phyloP scores from a whole-genome alignment of 805 yeast genomes.

The Yamadazyma nakazawae region DNA sequence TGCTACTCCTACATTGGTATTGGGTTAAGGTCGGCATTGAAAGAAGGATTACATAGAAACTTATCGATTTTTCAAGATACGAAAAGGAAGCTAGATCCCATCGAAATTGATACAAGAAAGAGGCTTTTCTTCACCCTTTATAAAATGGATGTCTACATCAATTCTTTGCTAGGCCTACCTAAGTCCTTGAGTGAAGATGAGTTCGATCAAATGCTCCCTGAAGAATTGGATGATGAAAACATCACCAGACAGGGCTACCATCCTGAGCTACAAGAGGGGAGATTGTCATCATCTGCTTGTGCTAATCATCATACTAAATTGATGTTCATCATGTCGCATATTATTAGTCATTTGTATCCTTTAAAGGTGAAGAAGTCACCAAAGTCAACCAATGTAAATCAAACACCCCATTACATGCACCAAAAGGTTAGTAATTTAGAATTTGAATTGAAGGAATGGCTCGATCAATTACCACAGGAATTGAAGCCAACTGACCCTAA shows the following conservation, averaged over 20 bases:
- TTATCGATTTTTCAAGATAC: conserved; percentile 45
- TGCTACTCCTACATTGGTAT: conserved; percentile 89
- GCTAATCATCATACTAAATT: conserved; percentile 83
- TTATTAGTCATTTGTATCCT: conserved; percentile 74
- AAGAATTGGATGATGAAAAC: conserved; percentile 82
- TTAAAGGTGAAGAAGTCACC: conserved; percentile 43
- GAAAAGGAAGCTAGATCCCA: conserved; percentile 59
- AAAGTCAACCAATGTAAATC: conserved; percentile 8
- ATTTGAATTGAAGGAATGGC: conserved; percentile 67
- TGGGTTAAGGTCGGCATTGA: conserved; percentile 75
- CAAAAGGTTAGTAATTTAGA: conserved; percentile 60
- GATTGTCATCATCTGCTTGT: conserved; percentile 68
- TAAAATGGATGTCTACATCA: conserved; percentile 87
- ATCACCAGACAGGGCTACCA: conserved; percentile 64
- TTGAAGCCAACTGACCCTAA: conserved; percentile 69
- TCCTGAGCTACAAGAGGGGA: conserved; percentile 44
- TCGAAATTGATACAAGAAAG: conserved; percentile 79
- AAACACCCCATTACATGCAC: conserved; percentile 36
- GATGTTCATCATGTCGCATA: conserved; percentile 65
- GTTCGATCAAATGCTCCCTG: conserved; percentile 83
- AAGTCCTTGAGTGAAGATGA: conserved; percentile 72
- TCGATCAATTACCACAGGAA: conserved; percentile 64
- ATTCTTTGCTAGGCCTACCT: conserved; percentile 84
- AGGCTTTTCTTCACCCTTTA: conserved; percentile 86
- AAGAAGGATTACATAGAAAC: conserved; percentile 81